These are phyloP conservation scores for Ustilago trichophora DNA, from an alignment of 1,284 basidiomycete species.

Conservation along the genomic window DNA sequence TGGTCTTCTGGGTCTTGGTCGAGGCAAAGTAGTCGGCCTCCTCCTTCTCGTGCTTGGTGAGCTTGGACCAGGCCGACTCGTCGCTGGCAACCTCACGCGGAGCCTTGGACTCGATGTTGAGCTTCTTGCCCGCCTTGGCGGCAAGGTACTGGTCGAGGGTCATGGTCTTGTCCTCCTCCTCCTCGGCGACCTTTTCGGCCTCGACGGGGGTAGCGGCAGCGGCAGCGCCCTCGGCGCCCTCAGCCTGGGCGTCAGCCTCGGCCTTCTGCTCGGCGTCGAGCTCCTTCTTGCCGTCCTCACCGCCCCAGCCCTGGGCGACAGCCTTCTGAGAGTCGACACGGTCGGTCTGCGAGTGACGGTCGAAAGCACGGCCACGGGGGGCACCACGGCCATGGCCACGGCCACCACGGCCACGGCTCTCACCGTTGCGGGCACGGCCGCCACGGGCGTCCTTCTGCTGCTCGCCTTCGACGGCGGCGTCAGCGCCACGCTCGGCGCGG, in stretches of 20 bases:
- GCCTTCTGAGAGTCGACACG: constrained; percentile 86
- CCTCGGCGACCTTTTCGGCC: constrained; percentile 69
- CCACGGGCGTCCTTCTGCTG: constrained; percentile 44
- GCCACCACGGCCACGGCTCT: constrained; percentile 67
- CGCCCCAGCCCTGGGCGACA: constrained; percentile 89
- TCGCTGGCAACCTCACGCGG: constrained; percentile 49
- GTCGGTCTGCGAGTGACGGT: constrained; percentile 83
- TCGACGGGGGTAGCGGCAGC: constrained; percentile 55
- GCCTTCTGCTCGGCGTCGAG: constrained; percentile 79
- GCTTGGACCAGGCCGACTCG: constrained; percentile 53
- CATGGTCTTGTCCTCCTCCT: constrained; percentile 92
- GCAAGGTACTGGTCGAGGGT: constrained; percentile 82
- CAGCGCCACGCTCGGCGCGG: constrained; percentile 38
- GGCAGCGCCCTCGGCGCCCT: constrained; percentile 49
- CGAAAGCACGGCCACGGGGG: constrained; percentile 75
- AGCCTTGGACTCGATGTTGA: constrained; percentile 54
- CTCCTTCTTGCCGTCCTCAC: constrained; percentile 81
- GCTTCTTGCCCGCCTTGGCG: constrained; percentile 71
- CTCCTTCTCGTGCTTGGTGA: constrained; percentile 58
- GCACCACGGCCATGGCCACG: constrained; percentile 71
- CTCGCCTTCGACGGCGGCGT: constrained; percentile 45
- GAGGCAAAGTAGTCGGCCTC: constrained; percentile 61
- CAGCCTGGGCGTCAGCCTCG: constrained; percentile 61
- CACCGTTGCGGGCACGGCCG: constrained; percentile 34
- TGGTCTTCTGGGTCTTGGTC: constrained; percentile 48